These are phyloP conservation scores for Aspergillus felis DNA, from an alignment of 2,329 filamentous ascomycete genomes.

Conservation along the genomic window DNA sequence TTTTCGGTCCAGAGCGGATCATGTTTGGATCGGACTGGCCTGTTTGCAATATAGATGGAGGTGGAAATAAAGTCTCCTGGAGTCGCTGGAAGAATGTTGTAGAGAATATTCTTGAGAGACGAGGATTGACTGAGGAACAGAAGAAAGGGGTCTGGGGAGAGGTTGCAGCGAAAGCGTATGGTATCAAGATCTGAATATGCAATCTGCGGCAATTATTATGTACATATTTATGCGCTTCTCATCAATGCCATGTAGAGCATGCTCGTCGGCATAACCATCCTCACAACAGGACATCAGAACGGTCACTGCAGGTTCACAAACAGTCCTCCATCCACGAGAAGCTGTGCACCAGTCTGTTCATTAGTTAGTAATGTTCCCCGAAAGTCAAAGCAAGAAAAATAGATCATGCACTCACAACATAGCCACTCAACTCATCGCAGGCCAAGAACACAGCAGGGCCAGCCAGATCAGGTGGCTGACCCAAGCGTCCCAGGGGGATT, in stretches of 20 bases:
- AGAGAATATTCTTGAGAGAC: conserved; percentile 55
- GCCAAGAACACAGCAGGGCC: conserved; percentile 84
- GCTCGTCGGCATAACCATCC: neutral
- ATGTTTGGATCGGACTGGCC: conserved; percentile 97
- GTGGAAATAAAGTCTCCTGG: conserved; percentile 61
- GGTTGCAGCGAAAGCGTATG: conserved; percentile 69
- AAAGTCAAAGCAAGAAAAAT: neutral
- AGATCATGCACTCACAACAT: conserved; percentile 52
- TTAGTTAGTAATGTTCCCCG: neutral
- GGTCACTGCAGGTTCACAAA: conserved; percentile 80
- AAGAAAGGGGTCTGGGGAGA: conserved; percentile 66
- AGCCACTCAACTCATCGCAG: conserved; percentile 71
- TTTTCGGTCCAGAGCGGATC: conserved; percentile 67
- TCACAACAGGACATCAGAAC: neutral
- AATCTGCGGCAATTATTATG: neutral
- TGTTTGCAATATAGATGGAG: conserved; percentile 70
- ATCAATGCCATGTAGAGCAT: neutral
- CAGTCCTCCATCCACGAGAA: conserved; percentile 81
- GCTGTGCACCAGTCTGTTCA: conserved; percentile 65
- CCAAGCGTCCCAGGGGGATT: conserved; percentile 74
- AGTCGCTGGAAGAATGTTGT: conserved; percentile 70
- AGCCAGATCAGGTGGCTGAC: conserved; percentile 67
- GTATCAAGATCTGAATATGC: conserved; percentile 19
- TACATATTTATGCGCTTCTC: neutral
- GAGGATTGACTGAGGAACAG: conserved; percentile 55